Percentiles rank a stretch among this genome's conserved stretches.
Conservation (phyloP, 2,329 filamentous ascomycete genomes). For the Onygenales sp. region DNA sequence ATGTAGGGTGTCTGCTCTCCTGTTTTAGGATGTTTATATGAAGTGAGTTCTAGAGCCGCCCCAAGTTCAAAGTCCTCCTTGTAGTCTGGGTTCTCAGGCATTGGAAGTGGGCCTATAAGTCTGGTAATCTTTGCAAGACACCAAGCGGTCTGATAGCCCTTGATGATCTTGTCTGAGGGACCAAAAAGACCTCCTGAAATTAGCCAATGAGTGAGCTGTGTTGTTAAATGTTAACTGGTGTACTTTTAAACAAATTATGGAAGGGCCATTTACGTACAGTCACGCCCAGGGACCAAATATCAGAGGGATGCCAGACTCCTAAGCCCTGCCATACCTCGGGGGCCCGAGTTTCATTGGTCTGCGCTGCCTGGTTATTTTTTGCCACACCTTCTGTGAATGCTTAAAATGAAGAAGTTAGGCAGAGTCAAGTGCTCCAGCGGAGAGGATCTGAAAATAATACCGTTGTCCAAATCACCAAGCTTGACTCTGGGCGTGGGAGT, state of each 20-base stretch:
- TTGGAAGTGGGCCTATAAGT: neutral
- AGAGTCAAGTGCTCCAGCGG: neutral
- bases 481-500: conserved; percentile 4
- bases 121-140: neutral
- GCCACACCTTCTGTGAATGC: conserved; percentile 6
- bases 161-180: conserved; percentile 1
- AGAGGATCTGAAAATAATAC: conserved; percentile 1
- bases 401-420: neutral
- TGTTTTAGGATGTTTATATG: conserved; percentile 1
- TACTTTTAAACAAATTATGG: neutral
- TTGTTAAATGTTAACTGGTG: too few species aligned
- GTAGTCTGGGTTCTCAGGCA: neutral
- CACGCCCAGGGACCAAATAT: conserved; percentile 9
- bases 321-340: conserved; percentile 8
- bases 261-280: conserved; percentile 4
- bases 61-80: neutral
- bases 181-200: conserved; percentile 4
- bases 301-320: conserved; percentile 9
- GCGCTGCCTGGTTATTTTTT: conserved; percentile 4
- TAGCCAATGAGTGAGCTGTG: conserved; percentile 5
- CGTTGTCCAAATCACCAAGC: conserved; percentile 9
- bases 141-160: neutral
- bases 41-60: neutral
- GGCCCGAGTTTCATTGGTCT: conserved; percentile 7
- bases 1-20: neutral